phyloP scores from a whole-genome alignment of 106 monocot genomes.

The Dendrobium chrysotoxum region DNA sequence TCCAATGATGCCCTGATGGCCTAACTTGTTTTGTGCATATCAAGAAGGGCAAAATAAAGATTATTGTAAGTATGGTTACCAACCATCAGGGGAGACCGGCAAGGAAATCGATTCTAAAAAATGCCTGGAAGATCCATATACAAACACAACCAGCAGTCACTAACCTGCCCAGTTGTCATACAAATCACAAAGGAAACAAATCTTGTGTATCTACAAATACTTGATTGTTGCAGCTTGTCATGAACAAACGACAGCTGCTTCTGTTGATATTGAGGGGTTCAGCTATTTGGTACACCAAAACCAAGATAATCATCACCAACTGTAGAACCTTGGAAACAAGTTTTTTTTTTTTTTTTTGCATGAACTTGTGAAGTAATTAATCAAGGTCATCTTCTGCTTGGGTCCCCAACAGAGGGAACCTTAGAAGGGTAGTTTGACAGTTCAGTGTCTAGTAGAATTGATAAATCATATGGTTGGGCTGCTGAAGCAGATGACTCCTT shows the following conservation, averaged over 20 bases:
- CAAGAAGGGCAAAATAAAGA: neutral
- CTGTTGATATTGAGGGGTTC: neutral
- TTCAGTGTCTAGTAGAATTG: slow-evolving; percentile 54
- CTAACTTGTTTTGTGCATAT: too few species aligned
- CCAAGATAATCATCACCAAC: neutral
- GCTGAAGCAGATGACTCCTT: slow-evolving; percentile 43
- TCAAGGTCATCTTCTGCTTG: slow-evolving; percentile 25
- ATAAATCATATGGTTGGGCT: slow-evolving; percentile 62
- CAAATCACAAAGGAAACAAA: too few species aligned
- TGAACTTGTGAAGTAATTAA: neutral
- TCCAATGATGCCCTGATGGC: too few species aligned
- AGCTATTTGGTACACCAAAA: neutral
- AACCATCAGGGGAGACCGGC: neutral
- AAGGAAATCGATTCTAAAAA: neutral
- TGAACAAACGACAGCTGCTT: neutral
- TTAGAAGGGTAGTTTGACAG: slow-evolving; percentile 53
- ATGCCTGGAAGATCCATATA: neutral
- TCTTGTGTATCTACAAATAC: too few species aligned
- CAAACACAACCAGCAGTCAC: slow-evolving; percentile 3
- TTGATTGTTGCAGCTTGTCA: too few species aligned
- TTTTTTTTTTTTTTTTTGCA: neutral
- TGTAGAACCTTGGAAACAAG: neutral
- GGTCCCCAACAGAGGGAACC: slow-evolving; percentile 53
- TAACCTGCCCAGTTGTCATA: neutral
- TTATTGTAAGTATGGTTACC: neutral